These are phyloP conservation scores for Uronychia binucleata DNA, from an alignment of 73 alveolate species.

Conservation along the genomic window DNA sequence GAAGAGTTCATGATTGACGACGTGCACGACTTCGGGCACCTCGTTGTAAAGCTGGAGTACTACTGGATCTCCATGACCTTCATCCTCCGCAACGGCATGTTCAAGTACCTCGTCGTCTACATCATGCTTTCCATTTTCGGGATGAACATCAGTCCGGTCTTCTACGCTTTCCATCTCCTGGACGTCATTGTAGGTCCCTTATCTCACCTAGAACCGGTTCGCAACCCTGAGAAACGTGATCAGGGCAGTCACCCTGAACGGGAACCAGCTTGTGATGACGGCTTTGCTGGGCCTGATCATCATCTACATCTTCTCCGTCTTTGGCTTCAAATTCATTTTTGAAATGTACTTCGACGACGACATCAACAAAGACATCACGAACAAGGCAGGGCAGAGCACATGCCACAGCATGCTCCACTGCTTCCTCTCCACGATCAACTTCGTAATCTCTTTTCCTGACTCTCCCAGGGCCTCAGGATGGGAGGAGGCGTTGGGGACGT, in stretches of 20 bases:
- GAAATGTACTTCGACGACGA: conserved; percentile 16
- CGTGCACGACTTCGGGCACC: conserved; percentile 50
- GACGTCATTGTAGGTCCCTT: conserved; percentile 67
- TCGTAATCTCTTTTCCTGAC: not conserved
- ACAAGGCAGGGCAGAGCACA: conserved; percentile 5
- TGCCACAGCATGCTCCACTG: conserved; percentile 5
- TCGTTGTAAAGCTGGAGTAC: conserved; percentile 49
- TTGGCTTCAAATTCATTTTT: not conserved
- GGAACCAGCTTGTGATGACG: conserved; percentile 70
- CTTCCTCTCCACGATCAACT: conserved; percentile 8
- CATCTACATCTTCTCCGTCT: not conserved
- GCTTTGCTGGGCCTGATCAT: conserved; percentile 6
- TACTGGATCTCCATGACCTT: conserved; percentile 50
- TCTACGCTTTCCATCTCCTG: conserved; percentile 84
- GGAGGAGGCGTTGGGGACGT: conserved; percentile 92
- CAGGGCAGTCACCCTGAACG: conserved; percentile 87
- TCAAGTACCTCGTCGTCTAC: conserved; percentile 69
- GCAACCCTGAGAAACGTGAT: conserved; percentile 89
- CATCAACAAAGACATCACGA: not conserved
- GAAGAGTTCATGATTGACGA: conserved; percentile 47
- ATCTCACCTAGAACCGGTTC: conserved; percentile 15
- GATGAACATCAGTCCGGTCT: conserved; percentile 75
- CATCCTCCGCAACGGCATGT: conserved; percentile 36
- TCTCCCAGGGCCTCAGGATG: conserved; percentile 72
- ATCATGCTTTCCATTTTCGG: conserved; percentile 91